Evolutionary conservation across 2,329 filamentous ascomycete species (phyloP), one percentile per base, ranked within the genome.

Genomic region (Arthrobotrys iridis): DNA sequence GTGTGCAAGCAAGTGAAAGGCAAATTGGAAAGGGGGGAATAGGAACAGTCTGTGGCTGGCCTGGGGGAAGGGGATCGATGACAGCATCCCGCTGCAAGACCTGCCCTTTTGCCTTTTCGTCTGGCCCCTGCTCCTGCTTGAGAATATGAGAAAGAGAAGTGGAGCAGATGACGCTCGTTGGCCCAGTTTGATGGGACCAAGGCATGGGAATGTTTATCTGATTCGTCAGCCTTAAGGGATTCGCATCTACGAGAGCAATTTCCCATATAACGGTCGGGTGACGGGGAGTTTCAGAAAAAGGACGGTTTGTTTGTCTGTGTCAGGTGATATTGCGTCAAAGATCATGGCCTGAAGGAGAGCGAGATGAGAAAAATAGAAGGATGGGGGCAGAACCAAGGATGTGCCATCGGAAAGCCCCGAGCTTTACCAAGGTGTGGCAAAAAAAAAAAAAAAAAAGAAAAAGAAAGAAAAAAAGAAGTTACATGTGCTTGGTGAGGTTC

Each of bases 241-340:
- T 55, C 15, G 30, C 50, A 37, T 55, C n/a, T 28, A 55, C 37
- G 15, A 10, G 30, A 55, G n/a, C 8, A 13, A 1, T 35, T 55
- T 55, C 30, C 30, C 30, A 24, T 55, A n/a, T 55, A 37, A 55
- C 50, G 50, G 8, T 22, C 50, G 48, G 48, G 5, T 55, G 18
- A 24, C 50, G 30, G 50, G 26, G 15, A 10, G 5, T 30, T 33
- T 7, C 2, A 2, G 5, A 52, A 52, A n/a, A n/a, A n/a, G n/a
- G n/a, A n/a, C n/a, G n/a, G 46, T 6, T 30, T 52, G 33, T 52
- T 20, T 5, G 4, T 4, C 18, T 45, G 18, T 3, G 18, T n/a
- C 30, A 52, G 46, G 55, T n/a, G n/a, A 30, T 58, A 75, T 68
- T 58, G 57, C 63, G 63, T 68, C 63, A 75, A 75, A 68, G 70